Evolutionary conservation across 2,329 filamentous ascomycete genomes (phyloP).

Genomic region (Ophiostoma ulmi): DNA sequence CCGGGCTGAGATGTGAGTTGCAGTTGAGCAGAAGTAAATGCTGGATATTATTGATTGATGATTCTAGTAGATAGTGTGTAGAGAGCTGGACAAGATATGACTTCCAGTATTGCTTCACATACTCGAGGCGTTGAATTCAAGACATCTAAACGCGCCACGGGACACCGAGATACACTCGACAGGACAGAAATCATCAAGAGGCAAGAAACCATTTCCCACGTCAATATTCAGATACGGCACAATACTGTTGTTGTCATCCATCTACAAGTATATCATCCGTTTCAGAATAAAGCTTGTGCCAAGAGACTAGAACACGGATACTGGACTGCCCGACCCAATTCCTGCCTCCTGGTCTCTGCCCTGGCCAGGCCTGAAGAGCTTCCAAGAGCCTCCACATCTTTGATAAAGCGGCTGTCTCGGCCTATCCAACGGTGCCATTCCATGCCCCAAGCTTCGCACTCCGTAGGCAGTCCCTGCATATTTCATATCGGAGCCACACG

Average conservation of each 20-base stretch:
- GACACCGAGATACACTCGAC: neutral
- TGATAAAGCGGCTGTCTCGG: neutral
- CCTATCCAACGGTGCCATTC: neutral
- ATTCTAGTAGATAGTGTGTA: no score
- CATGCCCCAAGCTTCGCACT: neutral
- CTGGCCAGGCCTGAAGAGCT: neutral
- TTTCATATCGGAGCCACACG: neutral
- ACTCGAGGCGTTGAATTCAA: neutral
- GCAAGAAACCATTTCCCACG: neutral
- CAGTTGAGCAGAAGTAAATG: neutral
- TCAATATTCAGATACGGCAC: no score
- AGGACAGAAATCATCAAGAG: neutral
- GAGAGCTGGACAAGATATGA: no score
- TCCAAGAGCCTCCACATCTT: neutral
- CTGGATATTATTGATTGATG: no score
- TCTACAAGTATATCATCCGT: neutral
- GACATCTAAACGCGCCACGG: no score
- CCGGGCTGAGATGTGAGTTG: neutral
- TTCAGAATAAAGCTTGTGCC: conserved; percentile 10
- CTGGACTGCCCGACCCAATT: neutral
- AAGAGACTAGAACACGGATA: neutral
- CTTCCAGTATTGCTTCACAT: neutral
- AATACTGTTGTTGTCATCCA: no score
- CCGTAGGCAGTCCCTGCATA: neutral
- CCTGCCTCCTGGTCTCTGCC: neutral